Conservation (phyloP, 345 rosid genomes). For the Eucalyptus curtisii region DNA sequence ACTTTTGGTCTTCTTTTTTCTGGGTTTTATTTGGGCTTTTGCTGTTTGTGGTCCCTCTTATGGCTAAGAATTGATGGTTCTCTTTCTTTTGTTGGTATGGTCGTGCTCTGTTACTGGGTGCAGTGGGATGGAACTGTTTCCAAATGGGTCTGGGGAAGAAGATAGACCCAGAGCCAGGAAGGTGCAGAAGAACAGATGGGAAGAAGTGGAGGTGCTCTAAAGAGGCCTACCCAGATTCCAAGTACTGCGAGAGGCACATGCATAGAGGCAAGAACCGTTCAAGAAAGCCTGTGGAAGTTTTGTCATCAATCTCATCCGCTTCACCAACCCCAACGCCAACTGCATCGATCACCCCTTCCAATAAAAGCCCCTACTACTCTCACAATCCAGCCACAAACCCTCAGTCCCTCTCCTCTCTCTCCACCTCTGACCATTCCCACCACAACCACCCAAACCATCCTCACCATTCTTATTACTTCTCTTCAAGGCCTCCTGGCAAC, state of each 20-base stretch:
- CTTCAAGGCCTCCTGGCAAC: conserved; percentile 19
- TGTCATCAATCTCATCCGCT: not conserved
- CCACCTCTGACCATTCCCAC: conserved; percentile 1
- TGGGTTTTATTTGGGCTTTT: not conserved
- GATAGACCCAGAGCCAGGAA: conserved; percentile 86
- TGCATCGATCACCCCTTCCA: not conserved
- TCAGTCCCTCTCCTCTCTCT: not conserved
- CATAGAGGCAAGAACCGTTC: conserved; percentile 96
- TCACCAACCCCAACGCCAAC: not conserved
- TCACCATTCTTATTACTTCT: conserved; percentile 6
- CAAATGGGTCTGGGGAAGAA: conserved; percentile 72
- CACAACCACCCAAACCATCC: not conserved
- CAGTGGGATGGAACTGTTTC: conserved; percentile 75
- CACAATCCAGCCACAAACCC: not conserved
- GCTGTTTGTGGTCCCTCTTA: not conserved
- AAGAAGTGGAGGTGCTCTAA: conserved; percentile 95
- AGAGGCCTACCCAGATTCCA: conserved; percentile 86
- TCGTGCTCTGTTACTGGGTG: not conserved
- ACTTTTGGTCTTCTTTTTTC: not conserved
- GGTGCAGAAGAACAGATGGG: conserved; percentile 94
- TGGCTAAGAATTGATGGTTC: not conserved
- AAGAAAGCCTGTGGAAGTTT: conserved; percentile 87
- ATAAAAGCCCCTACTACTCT: conserved; percentile 16
- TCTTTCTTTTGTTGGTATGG: not conserved
- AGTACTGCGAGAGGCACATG: conserved; percentile 94